Conservation (phyloP, 2,329 filamentous ascomycete species). For the Fusarium coicis region DNA sequence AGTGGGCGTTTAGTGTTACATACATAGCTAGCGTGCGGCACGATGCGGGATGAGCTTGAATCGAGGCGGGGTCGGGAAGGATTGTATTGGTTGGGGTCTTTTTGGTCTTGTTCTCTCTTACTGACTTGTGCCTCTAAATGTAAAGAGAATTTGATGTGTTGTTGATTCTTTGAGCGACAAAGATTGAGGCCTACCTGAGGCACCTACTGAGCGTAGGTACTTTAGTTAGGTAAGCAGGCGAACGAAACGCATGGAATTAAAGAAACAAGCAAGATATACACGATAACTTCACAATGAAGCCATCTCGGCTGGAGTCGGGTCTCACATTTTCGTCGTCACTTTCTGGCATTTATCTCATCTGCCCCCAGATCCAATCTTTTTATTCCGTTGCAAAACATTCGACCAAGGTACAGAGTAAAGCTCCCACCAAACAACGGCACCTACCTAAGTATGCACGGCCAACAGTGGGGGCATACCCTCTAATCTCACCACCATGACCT, state of each 20-base stretch:
- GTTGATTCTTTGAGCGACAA: slow-evolving; percentile 1
- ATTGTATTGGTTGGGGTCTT: slow-evolving; percentile 15
- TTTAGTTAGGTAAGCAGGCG: too few species aligned
- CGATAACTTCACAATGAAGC: slow-evolving; percentile 10
- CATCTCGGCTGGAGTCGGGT: slow-evolving; percentile 33
- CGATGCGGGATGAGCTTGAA: slow-evolving; percentile 34
- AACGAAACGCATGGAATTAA: too few species aligned
- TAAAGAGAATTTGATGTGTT: slow-evolving; percentile 7
- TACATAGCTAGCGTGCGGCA: slow-evolving; percentile 9
- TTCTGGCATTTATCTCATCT: slow-evolving; percentile 1
- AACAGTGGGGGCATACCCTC: slow-evolving; percentile 21
- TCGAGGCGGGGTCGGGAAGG: slow-evolving; percentile 31
- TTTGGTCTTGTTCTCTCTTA: background rate
- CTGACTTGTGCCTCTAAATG: background rate
- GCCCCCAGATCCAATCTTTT: slow-evolving; percentile 17
- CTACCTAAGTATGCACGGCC: slow-evolving; percentile 20
- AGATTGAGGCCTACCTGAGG: background rate
- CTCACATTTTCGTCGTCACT: slow-evolving; percentile 1
- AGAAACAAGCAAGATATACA: background rate
- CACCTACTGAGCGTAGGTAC: background rate
- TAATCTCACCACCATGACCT: slow-evolving; percentile 43
- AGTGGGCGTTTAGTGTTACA: slow-evolving; percentile 3
- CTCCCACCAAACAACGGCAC: slow-evolving; percentile 15
- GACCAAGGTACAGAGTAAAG: slow-evolving; percentile 24
- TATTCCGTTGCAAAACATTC: slow-evolving; percentile 28